Base-by-base conservation (phyloP, 225 moss, liverwort and hornwort species). In the Marchantia polymorpha region DNA sequence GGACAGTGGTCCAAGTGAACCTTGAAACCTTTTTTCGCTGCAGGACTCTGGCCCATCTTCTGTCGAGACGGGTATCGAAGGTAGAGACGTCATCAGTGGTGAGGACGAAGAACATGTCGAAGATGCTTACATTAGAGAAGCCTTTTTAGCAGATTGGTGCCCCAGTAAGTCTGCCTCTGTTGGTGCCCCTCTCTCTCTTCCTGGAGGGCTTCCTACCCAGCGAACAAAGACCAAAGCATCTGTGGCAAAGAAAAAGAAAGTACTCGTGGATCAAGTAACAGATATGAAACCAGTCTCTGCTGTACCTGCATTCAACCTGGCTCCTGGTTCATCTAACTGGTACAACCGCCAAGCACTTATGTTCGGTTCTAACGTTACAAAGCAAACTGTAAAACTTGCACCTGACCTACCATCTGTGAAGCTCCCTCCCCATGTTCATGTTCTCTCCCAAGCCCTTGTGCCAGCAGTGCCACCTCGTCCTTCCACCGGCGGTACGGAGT, bases 381-480 rank as follows among this genome's bases (percentile, higher is more conserved):
- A 88, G 74, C 91, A 91, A 82, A 94, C 94, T 78, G 92, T 96
- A 51, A 89, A 91, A 81, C 85, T 96, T 64, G 94, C 94, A 80
- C 94, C 96, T 84, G 92, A 86, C 77, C 83, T 96, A 73, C 92
- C 91, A 72, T 85, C 79, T 60, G 90, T 96, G 50, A 92, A 90
- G 82, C 91, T 96, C 81, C 96, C 96, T 52, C 79, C 94, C 26
- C 88, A 85, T 72, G 96, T 96, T 69, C 92, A 91, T 52, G 91
- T 96, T 29, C 83, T 96, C 61, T 90, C 92, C 53, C 91, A 89
- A 75, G 79, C 83, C 64, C 83, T 83, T 39, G 79, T 75, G 70
- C 83, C 73, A 69, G 64, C 78, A 39, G 75, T 83, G 76, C 83
- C 85, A 80, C 77, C 81, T 64, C 82, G 77, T 73, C 65, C 78